Base-by-base conservation (phyloP, 352 stramenopile genomes). In the Pythium chondricola region DNA sequence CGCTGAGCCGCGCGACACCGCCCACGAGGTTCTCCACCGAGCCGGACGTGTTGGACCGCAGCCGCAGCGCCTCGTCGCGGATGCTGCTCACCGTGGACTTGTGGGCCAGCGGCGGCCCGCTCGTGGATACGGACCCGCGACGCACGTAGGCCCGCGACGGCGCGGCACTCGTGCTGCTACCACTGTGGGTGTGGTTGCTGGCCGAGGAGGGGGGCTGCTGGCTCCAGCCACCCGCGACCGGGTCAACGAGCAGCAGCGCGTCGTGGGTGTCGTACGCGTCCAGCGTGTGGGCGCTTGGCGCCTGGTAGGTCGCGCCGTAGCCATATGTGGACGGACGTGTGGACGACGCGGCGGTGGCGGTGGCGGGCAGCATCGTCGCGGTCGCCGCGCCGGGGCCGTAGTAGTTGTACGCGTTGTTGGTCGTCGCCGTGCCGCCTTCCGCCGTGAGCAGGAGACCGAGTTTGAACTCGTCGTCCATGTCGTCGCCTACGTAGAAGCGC, bases 401-500 rank as follows among this genome's bases (percentile, higher is more conserved):
- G 10, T 17, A 17, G 36, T 24, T 31, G 16, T 21, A 24, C 17
- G 26, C 26, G 25, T 20, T 45, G 11, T 55, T 38, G 21, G 10
- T 32, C 3, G n/a, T 24, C 11, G 67, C 69, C 4, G 73, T 83
- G n/a, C n/a, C n/a, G n/a, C n/a, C n/a, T n/a, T n/a, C n/a, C n/a
- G n/a, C n/a, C 17, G 74, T 83, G 2, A 89, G 47, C 17, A 86
- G 69, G n/a, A 89, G 48, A 4, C 78, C 78, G 33, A 87, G 72
- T 41, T 89, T 87, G 39, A 85, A 89, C 42, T 86, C 76, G 30
- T 86, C 74, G n/a, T 83, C 69, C 9, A 69, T 37, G 18, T 88
- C 76, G 33, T 85, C 76, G 18, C 80, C 67, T 2, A 85, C 66
- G 61, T 88, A 88, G 38, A 91, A 91, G 8, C 76, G 67, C 9